Percentiles rank a stretch among this genome's conserved stretches.
Conservation (phyloP, 352 stramenopile species). For the Globisporangium canariense region DNA sequence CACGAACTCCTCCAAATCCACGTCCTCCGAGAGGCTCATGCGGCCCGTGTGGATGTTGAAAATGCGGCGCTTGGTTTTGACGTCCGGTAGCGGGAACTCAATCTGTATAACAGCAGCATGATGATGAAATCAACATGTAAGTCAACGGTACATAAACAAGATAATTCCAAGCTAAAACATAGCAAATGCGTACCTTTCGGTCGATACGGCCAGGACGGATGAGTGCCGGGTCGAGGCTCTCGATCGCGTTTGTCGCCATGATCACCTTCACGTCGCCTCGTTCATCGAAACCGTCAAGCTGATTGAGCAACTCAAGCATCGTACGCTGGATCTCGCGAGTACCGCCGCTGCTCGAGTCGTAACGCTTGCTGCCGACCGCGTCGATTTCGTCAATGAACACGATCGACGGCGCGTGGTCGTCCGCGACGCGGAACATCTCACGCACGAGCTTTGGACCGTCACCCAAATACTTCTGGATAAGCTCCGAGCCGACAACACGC, state of each 20-base stretch:
- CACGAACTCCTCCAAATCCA: conserved; percentile 99
- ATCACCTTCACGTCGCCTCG: conserved; percentile 99
- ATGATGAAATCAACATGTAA: conserved; percentile 9
- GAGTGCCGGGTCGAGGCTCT: conserved; percentile 98
- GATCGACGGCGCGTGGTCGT: conserved; percentile 98
- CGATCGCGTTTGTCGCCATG: conserved; percentile 99
- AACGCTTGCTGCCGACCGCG: conserved; percentile 98
- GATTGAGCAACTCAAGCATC: conserved; percentile 99
- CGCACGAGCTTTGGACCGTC: conserved; percentile 99
- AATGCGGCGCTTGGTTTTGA: conserved; percentile 99
- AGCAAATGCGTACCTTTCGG: conserved; percentile 84
- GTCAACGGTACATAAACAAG: background rate
- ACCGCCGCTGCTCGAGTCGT: conserved; percentile 97
- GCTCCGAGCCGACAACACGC: conserved; percentile 97
- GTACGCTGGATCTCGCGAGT: conserved; percentile 99
- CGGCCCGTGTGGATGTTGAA: conserved; percentile 99
- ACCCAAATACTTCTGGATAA: conserved; percentile 99
- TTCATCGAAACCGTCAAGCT: conserved; percentile 99
- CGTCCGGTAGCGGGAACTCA: conserved; percentile 99
- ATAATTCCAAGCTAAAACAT: background rate
- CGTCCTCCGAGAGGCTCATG: conserved; percentile 98
- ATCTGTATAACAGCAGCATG: conserved; percentile 69
- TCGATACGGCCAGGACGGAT: conserved; percentile 99
- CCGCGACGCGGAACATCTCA: conserved; percentile 98
- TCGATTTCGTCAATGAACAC: conserved; percentile 99